Conservation (phyloP, 2,329 filamentous ascomycete species). For the Pleurostoma richardsiae region DNA sequence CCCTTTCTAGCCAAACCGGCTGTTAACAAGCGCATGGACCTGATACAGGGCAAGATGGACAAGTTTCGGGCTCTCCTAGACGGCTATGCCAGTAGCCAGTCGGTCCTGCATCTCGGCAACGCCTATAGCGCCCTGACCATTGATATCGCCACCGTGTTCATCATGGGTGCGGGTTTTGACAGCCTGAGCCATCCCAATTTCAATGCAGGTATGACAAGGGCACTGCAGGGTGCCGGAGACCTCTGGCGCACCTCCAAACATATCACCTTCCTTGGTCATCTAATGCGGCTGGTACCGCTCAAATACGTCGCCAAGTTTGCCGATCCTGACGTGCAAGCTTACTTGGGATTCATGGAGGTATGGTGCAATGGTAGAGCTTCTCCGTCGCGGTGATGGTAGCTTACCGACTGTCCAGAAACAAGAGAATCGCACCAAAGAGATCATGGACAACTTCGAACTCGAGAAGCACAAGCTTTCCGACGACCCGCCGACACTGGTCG, state of each 20-base stretch:
- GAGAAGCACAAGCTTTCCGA: conserved; percentile 2
- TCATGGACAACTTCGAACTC: conserved; percentile 1
- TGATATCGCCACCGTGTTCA: conserved; percentile 9
- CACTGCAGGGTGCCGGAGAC: conserved; percentile 3
- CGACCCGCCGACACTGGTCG: conserved; percentile 20
- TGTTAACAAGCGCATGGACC: neutral
- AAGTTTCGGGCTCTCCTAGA: conserved; percentile 6
- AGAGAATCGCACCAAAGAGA: neutral
- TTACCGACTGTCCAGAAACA: neutral
- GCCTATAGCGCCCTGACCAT: conserved; percentile 9
- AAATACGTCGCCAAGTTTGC: conserved; percentile 5
- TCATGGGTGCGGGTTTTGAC: conserved; percentile 8
- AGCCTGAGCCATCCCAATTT: conserved; percentile 10
- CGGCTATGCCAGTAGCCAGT: neutral
- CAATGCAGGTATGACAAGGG: conserved; percentile 3
- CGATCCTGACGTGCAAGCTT: conserved; percentile 2
- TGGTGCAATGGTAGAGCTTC: neutral
- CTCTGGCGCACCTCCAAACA: conserved; percentile 13
- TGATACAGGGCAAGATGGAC: conserved; percentile 3
- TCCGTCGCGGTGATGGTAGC: neutral
- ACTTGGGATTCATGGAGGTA: conserved; percentile 4
- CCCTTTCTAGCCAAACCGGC: conserved; percentile 1
- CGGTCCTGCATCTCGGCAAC: conserved; percentile 7
- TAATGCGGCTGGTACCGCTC: conserved; percentile 7
- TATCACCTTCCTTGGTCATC: conserved; percentile 11